phyloP scores from a whole-genome alignment of 1,284 basidiomycete genomes.

The Tylopilus orsonianus region DNA sequence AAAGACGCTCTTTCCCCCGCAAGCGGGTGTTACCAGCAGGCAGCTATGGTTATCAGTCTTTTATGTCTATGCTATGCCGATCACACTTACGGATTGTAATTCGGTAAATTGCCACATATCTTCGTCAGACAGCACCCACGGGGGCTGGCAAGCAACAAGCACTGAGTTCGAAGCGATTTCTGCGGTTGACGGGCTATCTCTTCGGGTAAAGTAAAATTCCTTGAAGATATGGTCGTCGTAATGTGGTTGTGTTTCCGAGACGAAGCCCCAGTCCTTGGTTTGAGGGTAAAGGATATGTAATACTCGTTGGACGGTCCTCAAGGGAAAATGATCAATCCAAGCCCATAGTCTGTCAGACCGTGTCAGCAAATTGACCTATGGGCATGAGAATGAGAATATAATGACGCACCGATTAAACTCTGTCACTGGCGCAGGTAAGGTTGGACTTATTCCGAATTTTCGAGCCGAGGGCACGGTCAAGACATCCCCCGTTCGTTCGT shows the following conservation, averaged over 20 bases:
- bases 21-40: slow-evolving; percentile 29
- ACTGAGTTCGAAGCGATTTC: slow-evolving; percentile 35
- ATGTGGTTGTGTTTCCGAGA: slow-evolving; percentile 29
- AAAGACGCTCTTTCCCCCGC: slow-evolving; percentile 40
- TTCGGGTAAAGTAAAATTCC: slow-evolving; percentile 38
- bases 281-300: slow-evolving; percentile 42
- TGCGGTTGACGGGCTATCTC: slow-evolving; percentile 18
- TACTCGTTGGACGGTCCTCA: slow-evolving; percentile 44
- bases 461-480: slow-evolving; percentile 35
- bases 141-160: slow-evolving; percentile 45
- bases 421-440: slow-evolving; percentile 33
- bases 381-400: neutral
- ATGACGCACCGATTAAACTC: slow-evolving; percentile 32
- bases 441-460: slow-evolving; percentile 29
- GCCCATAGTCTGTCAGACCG: slow-evolving; percentile 32
- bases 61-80: neutral
- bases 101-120: slow-evolving; percentile 43
- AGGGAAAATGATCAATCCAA: slow-evolving; percentile 44
- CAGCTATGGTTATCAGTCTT: slow-evolving; percentile 22
- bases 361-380: slow-evolving; percentile 2
- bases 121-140: slow-evolving; percentile 44
- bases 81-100: slow-evolving; percentile 34
- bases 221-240: slow-evolving; percentile 37
- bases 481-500: slow-evolving; percentile 28
- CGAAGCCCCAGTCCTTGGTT: slow-evolving; percentile 36